phyloP scores from a whole-genome alignment of 78 protist genomes.

The Dictyostelium intermedium region DNA sequence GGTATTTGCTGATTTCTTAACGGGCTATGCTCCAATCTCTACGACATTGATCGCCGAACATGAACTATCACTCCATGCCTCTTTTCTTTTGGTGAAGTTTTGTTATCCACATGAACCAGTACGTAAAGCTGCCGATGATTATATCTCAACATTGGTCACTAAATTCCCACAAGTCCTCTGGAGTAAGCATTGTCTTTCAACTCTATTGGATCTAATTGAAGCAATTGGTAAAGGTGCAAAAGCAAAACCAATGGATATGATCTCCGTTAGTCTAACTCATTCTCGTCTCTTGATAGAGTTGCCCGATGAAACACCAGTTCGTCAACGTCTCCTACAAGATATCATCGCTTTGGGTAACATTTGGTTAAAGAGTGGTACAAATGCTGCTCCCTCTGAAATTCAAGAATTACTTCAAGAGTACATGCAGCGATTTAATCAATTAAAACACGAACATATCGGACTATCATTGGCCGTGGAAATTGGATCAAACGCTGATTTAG shows the following conservation, averaged over 20 bases:
- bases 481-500: slow-evolving; percentile 27
- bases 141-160: slow-evolving; percentile 45
- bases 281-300: slow-evolving; percentile 7
- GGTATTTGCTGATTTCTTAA: slow-evolving; percentile 38
- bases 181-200: slow-evolving; percentile 63
- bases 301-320: slow-evolving; percentile 62
- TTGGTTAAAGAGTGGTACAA: slow-evolving; percentile 70
- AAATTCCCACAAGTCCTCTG: slow-evolving; percentile 81
- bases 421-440: slow-evolving; percentile 41
- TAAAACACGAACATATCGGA: slow-evolving; percentile 59
- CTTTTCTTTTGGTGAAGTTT: slow-evolving; percentile 60
- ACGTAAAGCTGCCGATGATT: slow-evolving; percentile 72
- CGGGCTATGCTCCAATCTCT: background rate
- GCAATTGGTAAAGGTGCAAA: slow-evolving; percentile 55
- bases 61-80: slow-evolving; percentile 21
- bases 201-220: slow-evolving; percentile 71
- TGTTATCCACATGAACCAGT: slow-evolving; percentile 68
- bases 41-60: background rate
- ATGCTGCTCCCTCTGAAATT: slow-evolving; percentile 63
- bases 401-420: slow-evolving; percentile 70
- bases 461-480: slow-evolving; percentile 78
- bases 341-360: slow-evolving; percentile 51
- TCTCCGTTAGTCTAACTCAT: slow-evolving; percentile 11
- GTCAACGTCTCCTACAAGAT: slow-evolving; percentile 39
- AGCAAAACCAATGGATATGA: slow-evolving; percentile 79